Evolutionary conservation across 768 basidiomycete genomes (phyloP).

Genomic region (Russula foetens): DNA sequence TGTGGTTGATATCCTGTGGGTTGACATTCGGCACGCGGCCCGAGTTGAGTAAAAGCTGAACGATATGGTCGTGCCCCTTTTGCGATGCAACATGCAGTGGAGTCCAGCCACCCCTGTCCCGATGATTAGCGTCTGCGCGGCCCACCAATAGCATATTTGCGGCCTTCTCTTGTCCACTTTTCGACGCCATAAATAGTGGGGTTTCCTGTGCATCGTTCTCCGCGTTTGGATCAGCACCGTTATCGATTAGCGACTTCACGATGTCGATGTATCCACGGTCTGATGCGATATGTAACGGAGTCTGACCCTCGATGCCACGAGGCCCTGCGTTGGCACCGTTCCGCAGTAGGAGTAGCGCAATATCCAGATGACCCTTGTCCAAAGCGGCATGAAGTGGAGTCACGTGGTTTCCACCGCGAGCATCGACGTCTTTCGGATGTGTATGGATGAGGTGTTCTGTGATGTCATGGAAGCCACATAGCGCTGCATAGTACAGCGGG

Average conservation of each 20-base stretch:
- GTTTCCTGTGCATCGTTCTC: background rate
- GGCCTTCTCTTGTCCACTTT: background rate
- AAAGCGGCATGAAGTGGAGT: background rate
- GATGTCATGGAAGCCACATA: background rate
- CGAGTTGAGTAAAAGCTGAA: background rate
- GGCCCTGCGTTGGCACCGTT: background rate
- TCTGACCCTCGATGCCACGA: background rate
- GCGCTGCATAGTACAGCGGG: background rate
- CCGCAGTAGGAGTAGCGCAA: background rate
- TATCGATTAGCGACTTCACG: no score
- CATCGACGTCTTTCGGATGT: background rate
- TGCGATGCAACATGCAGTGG: background rate
- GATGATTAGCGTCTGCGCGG: background rate
- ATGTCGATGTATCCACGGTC: no score
- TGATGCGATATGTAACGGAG: background rate
- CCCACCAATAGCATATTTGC: background rate
- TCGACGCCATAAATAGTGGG: background rate
- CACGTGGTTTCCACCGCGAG: background rate
- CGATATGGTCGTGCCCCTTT: background rate
- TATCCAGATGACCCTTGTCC: background rate
- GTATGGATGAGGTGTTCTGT: background rate
- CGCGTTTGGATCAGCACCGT: no score
- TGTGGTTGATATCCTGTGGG: background rate
- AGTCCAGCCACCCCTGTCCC: background rate
- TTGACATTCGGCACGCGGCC: background rate